Evolutionary conservation across 2,329 filamentous ascomycete species (phyloP), one percentile per base, ranked within the genome.

Genomic region (Diaporthe aspalathi): DNA sequence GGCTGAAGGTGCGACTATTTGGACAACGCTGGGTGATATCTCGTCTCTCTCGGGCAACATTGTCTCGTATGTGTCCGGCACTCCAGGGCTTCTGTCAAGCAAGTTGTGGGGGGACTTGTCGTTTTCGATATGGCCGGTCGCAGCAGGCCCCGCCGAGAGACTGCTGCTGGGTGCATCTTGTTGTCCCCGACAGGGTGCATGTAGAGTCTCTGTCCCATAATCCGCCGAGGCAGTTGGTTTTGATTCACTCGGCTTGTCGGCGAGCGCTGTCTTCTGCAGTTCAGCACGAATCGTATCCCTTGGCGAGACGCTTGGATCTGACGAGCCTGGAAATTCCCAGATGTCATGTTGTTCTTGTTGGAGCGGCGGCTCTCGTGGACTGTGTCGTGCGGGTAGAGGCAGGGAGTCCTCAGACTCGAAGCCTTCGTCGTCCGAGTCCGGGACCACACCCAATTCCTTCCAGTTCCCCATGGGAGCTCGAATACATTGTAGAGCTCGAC

Each of bases 381-480:
- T 40, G 60, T 62, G 72, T 73, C 40, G 53, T 24, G 22, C 70
- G 11, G 52, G 17, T 40, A 38, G 53, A 43, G 67, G 53, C 53
- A 76, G 74, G 17, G 76, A 78, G 73, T 80, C 79, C 67, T 82
- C 78, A 69, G 78, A 81, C 73, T 82, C 80, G 75, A 81, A 78
- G 5, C 77, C 79, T 78, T 84, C 82, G 75, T 84, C 82, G 76
- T 84, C 82, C 76, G 82, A 84, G 76, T 84, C 82, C 57, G 82
- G 82, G 76, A 84, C 82, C 76, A 82, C 81, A 76, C 82, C 82
- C 79, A 81, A 76, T 78, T 81, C 80, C 80, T 82, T 82, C 82
- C 82, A 84, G 76, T 79, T 81, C 74, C 78, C 80, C 82, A 84
- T 84, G 76, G 74, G 73, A 72, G 54, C 76, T 66, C 67, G 52